Evolutionary conservation across 129 eudicot genomes (phyloP).

Genomic region (Cynara cardunculus): DNA sequence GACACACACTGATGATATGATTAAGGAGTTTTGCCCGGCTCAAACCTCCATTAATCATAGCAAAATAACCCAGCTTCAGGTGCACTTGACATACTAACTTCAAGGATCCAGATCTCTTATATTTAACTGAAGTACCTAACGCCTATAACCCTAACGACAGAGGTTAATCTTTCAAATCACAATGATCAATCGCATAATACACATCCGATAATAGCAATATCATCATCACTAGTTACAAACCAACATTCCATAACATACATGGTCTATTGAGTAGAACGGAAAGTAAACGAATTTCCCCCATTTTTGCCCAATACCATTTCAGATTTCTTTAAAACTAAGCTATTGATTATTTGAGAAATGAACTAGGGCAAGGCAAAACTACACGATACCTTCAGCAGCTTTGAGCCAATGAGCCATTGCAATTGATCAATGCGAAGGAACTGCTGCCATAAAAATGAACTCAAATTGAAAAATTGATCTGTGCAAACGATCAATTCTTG

Average conservation of each 20-base stretch:
- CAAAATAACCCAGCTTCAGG: background rate
- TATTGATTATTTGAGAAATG: background rate
- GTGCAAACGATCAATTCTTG: background rate
- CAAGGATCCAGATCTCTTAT: constrained; percentile 22
- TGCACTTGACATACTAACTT: constrained; percentile 6
- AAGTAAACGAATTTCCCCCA: background rate
- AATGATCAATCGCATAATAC: background rate
- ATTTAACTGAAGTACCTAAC: constrained; percentile 2
- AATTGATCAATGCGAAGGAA: constrained; percentile 10
- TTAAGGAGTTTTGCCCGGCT: background rate
- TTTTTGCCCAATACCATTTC: background rate
- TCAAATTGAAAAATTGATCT: constrained; percentile 14
- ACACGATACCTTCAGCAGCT: constrained; percentile 83
- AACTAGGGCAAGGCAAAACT: background rate
- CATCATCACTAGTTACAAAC: constrained; percentile 4
- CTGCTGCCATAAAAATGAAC: constrained; percentile 20
- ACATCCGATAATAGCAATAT: background rate
- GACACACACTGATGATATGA: background rate
- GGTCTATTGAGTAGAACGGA: background rate
- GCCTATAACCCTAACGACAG: constrained; percentile 7
- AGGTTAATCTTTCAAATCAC: background rate
- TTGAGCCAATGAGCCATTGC: constrained; percentile 87
- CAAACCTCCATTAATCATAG: constrained; percentile 2
- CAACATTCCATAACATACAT: constrained; percentile 20
- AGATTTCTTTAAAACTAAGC: background rate